Evolutionary conservation across 208 protist species (phyloP).

Genomic region (Phytomonas sp.): DNA sequence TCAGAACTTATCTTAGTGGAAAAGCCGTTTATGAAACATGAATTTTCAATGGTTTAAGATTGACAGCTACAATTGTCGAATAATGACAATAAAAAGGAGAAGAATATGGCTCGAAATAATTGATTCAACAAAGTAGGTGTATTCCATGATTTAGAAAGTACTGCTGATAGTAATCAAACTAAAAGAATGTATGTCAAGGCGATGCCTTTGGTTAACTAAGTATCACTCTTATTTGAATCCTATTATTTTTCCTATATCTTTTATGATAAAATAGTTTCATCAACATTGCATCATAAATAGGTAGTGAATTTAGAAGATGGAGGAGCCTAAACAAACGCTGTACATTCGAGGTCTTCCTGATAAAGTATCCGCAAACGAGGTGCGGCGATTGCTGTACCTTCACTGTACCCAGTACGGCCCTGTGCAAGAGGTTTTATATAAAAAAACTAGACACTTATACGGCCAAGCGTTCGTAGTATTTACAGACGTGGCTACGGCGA

Average conservation of each 20-base stretch:
- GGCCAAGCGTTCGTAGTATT: constrained; percentile 86
- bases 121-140: too few relatives aligned
- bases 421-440: constrained; percentile 57
- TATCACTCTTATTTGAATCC: background rate
- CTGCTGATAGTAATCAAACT: background rate
- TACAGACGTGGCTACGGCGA: constrained; percentile 75
- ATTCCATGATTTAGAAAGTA: background rate
- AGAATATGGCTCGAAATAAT: too few relatives aligned
- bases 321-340: constrained; percentile 75
- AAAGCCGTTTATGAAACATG: constrained; percentile 31
- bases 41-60: background rate
- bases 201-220: background rate
- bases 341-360: constrained; percentile 81
- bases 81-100: background rate
- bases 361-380: constrained; percentile 64
- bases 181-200: background rate
- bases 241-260: background rate
- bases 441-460: constrained; percentile 49
- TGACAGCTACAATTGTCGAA: background rate
- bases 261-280: background rate
- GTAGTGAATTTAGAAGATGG: constrained; percentile 21
- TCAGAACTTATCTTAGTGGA: constrained; percentile 54
- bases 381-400: constrained; percentile 67
- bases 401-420: constrained; percentile 85
- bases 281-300: background rate